Evolutionary conservation across 192 early-diverging fungal species (phyloP).

Genomic region (Coemansia sp.): DNA sequence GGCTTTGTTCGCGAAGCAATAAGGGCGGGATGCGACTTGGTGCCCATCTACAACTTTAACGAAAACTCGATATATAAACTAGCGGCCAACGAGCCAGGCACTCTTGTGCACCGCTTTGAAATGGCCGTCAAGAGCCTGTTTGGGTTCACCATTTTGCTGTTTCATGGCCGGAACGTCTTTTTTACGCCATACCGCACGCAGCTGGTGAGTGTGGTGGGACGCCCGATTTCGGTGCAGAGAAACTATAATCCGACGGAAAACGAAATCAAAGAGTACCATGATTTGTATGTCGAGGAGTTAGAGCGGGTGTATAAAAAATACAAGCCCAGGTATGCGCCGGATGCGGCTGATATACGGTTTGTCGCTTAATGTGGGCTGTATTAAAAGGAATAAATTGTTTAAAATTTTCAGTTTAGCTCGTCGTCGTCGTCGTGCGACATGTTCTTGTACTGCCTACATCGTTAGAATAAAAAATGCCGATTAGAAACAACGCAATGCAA

Average conservation of each 20-base stretch:
- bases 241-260: slow-evolving; percentile 29
- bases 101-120: slow-evolving; percentile 70
- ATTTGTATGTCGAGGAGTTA: slow-evolving; percentile 43
- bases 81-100: slow-evolving; percentile 65
- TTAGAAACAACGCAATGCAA: background rate
- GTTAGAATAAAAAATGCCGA: background rate
- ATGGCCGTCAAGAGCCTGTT: slow-evolving; percentile 64
- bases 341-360: slow-evolving; percentile 31
- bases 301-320: slow-evolving; percentile 41
- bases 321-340: slow-evolving; percentile 43
- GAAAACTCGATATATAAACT: slow-evolving; percentile 91
- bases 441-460: slow-evolving; percentile 39
- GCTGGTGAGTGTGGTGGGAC: slow-evolving; percentile 48
- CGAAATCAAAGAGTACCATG: slow-evolving; percentile 37
- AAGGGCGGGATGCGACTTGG: slow-evolving; percentile 72
- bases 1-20: slow-evolving; percentile 94
- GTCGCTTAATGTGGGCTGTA: slow-evolving; percentile 15
- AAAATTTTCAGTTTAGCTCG: background rate
- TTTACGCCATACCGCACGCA: slow-evolving; percentile 56
- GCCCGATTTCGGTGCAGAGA: slow-evolving; percentile 29
- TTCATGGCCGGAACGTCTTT: slow-evolving; percentile 85
- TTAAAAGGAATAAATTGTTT: background rate
- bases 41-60: slow-evolving; percentile 91
- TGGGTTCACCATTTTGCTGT: slow-evolving; percentile 75
- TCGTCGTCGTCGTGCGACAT: slow-evolving; percentile 34